These are phyloP conservation scores for Peronospora destructor DNA, from an alignment of 352 stramenopile genomes.

Conservation along the genomic window DNA sequence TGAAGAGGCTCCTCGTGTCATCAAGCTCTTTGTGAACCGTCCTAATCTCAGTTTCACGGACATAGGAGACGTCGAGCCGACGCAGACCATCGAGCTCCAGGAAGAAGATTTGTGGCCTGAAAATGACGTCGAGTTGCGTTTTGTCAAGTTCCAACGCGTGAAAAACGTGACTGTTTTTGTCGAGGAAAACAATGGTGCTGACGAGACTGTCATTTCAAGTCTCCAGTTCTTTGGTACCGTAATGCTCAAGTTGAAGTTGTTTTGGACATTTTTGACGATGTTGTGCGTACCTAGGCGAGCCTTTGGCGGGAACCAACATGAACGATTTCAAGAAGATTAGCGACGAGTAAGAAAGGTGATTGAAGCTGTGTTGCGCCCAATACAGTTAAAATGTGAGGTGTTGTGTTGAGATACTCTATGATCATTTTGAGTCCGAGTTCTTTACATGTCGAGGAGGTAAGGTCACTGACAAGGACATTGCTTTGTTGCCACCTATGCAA, in stretches of 20 bases:
- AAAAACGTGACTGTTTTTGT: conserved; percentile 73
- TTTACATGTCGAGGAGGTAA: conserved; percentile 46
- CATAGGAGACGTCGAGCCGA: conserved; percentile 56
- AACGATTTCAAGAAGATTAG: conserved; percentile 81
- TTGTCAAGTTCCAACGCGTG: conserved; percentile 80
- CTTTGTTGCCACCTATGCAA: conserved; percentile 60
- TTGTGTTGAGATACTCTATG: background rate
- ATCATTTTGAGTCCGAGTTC: conserved; percentile 2
- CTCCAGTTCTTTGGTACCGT: conserved; percentile 57
- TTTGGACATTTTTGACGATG: background rate
- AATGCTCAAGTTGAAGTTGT: background rate
- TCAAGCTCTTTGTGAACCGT: conserved; percentile 74
- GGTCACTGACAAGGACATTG: conserved; percentile 58
- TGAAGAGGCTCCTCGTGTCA: conserved; percentile 46
- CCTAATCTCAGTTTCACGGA: conserved; percentile 72
- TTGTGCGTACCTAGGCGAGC: conserved; percentile 34
- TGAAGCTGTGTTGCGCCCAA: conserved; percentile 1
- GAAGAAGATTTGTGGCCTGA: conserved; percentile 44
- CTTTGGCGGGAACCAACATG: conserved; percentile 76
- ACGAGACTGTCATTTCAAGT: conserved; percentile 53
- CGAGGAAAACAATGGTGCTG: conserved; percentile 68
- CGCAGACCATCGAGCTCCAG: conserved; percentile 58
- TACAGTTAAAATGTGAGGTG: conserved; percentile 4
- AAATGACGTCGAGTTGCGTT: conserved; percentile 64
- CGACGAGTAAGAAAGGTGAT: conserved; percentile 47